These are phyloP conservation scores for Allomyces macrogynus DNA, from an alignment of 192 early-diverging fungal genomes.

Conservation along the genomic window DNA sequence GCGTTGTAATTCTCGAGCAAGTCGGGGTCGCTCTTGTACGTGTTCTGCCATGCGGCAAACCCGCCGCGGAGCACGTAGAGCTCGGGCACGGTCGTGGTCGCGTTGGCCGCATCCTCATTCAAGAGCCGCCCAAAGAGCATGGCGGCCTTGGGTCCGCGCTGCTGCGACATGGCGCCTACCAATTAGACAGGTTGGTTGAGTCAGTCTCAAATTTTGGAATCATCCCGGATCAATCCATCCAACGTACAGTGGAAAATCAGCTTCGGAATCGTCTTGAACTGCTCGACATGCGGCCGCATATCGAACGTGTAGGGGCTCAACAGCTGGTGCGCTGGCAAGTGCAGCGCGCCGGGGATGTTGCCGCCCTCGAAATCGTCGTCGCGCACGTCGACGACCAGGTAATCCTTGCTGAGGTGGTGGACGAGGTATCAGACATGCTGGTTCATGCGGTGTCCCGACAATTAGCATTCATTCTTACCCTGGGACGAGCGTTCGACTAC, in stretches of 20 bases:
- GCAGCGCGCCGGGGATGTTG: not conserved
- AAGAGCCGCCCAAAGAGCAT: not conserved
- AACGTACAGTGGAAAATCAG: too few species aligned
- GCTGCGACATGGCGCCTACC: not conserved
- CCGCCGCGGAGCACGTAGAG: constrained; percentile 19
- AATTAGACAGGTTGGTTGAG: too few species aligned
- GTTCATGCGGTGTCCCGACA: too few species aligned
- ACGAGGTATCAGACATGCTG: not conserved
- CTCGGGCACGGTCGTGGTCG: constrained; percentile 2
- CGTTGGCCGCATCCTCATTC: not conserved
- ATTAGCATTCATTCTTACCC: not conserved
- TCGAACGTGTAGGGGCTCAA: not conserved
- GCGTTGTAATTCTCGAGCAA: constrained; percentile 17
- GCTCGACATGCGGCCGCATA: too few species aligned
- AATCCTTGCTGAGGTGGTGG: not conserved
- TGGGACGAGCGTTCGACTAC: not conserved
- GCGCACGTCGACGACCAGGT: constrained; percentile 2
- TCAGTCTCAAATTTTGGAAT: too few species aligned
- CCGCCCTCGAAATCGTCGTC: constrained; percentile 2
- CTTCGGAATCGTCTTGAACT: too few species aligned
- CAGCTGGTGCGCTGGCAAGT: not conserved
- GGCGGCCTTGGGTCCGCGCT: not conserved
- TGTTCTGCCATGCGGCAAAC: constrained; percentile 15
- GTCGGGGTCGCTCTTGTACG: not conserved
- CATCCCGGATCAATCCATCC: too few species aligned